These are phyloP conservation scores for Danielozyma ontarioensis DNA, from an alignment of 805 yeast genomes.

Conservation along the genomic window DNA sequence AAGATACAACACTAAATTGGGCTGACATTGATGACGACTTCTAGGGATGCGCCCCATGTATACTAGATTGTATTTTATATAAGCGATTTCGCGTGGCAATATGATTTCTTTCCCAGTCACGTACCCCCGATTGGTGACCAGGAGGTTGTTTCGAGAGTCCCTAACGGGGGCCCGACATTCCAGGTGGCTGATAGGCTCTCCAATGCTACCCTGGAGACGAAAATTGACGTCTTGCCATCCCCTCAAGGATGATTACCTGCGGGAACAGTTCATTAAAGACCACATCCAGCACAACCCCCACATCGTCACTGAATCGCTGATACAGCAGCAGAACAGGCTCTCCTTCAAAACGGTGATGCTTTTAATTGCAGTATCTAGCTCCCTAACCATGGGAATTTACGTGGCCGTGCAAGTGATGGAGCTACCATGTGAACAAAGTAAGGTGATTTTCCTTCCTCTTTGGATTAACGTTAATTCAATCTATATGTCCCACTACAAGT, in stretches of 20 bases:
- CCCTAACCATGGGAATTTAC: constrained; percentile 20
- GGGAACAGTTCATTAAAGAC: constrained; percentile 1
- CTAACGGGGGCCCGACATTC: no score
- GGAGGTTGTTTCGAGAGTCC: no score
- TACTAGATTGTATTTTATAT: no score
- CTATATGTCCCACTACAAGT: constrained; percentile 13
- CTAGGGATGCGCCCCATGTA: no score
- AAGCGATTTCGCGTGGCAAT: no score
- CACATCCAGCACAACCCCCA: constrained; percentile 7
- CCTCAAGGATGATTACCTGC: constrained; percentile 10
- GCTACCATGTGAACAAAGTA: constrained; percentile 6
- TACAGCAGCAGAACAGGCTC: constrained; percentile 5
- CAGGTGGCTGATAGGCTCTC: no score
- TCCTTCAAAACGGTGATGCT: constrained; percentile 16
- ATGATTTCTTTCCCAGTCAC: no score
- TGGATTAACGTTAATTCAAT: constrained; percentile 27
- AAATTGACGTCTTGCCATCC: no score
- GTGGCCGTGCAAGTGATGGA: constrained; percentile 12
- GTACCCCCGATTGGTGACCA: no score
- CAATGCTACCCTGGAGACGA: no score
- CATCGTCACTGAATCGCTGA: constrained; percentile 2
- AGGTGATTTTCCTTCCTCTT: constrained; percentile 16
- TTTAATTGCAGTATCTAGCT: constrained; percentile 15
- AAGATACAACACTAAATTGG: constrained; percentile 25
- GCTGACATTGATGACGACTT: constrained; percentile 25